Base-by-base conservation (phyloP, 164 flowering plant genomes). In the Kalanchoe fedtschenkoi region DNA sequence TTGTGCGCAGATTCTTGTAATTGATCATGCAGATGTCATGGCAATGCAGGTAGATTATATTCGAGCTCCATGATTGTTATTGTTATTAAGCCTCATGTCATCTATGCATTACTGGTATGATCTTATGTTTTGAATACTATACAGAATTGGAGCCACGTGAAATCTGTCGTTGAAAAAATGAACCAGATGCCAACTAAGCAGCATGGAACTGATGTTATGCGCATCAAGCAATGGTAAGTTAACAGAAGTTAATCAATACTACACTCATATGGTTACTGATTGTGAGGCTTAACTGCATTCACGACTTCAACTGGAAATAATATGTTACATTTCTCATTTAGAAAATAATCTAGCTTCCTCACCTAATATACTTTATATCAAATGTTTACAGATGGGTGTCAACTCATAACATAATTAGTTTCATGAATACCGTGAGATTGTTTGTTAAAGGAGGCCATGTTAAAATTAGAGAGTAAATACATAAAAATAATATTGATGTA, bases 31-130 rank as follows among this genome's bases (percentile, higher is more conserved):
- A 61, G 96, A 93, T 74, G 83, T 93, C 34, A 83, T 93, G 67
- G 68, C 84, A 58, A 88, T 90, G 96, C 98, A 93, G 96, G 97
- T 89, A 70, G n/a, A n/a, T n/a, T n/a, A n/a, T n/a, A n/a, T n/a
- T n/a, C n/a, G n/a, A 32, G 28, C 8, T 47, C 28, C 34, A 34
- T 42, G 54, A n/a, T n/a, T n/a, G n/a, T n/a, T n/a, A n/a, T n/a
- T n/a, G n/a, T n/a, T n/a, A n/a, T 38, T 55, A 26, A 10, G 26
- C 38, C 33, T 41, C 16, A n/a, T n/a, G n/a, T n/a, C 70, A 43
- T 42, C 15, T 2, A 24, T 58, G 59, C 5, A 44, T 37, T 66
- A 10, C 14, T 34, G 32, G 2, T 39, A 29, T 42, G 29, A 34
- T 61, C 55, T 22, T 60, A 11, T 63, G 58, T 32, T 58, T 6